Evolutionary conservation across 2,329 filamentous ascomycete genomes (phyloP), one percentile per base, ranked within the genome.

Genomic region (Sordariomycetes sp.): DNA sequence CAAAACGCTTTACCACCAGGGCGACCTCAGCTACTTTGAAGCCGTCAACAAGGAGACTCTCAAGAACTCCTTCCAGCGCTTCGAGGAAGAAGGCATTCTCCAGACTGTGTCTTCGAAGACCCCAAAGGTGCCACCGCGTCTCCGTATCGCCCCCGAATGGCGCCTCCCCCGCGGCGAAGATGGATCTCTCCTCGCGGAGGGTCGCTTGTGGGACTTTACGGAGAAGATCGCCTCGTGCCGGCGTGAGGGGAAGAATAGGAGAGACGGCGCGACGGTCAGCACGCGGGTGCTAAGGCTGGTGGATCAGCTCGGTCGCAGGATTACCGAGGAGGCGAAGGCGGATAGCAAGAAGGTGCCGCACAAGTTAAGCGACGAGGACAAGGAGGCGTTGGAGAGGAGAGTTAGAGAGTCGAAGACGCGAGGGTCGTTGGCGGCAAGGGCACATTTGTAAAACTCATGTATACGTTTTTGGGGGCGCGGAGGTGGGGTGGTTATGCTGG

Each of bases 11-110:
- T 99, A 97, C 68, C 93, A 99, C 69, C 93, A 99, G 74, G 94
- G 94, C 59, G 94, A 99, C 67, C 82, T 99, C 11, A 92, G 88
- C 34, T 99, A 99, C 73, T 97, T 97, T 64, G 94, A 99, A 73
- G 92, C 94, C 2, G 93, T 99, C 62, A 99, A 99, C 77, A 97
- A 97, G 66, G 93, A 99, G 71, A 96, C 92, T 0, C 81, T 99
- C 59, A 96, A 94, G 68, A 99, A 99, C 71, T 88, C 92, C 0
- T 97, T 93, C 71, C 79, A 83, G 43, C 84, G 90, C 18, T 96
- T 96, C 66, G 86, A 92, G 64, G 90, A 97, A 67, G 93, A 97
- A 65, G 89, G 91, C 10, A 95, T 97, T 62, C 79, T 97, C 59
- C 75, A 89, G 52, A 80, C 92, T 0, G 79, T 88, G 34, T 89